Base-by-base conservation (phyloP, 768 basidiomycete species). In the Lentinula edodes region DNA sequence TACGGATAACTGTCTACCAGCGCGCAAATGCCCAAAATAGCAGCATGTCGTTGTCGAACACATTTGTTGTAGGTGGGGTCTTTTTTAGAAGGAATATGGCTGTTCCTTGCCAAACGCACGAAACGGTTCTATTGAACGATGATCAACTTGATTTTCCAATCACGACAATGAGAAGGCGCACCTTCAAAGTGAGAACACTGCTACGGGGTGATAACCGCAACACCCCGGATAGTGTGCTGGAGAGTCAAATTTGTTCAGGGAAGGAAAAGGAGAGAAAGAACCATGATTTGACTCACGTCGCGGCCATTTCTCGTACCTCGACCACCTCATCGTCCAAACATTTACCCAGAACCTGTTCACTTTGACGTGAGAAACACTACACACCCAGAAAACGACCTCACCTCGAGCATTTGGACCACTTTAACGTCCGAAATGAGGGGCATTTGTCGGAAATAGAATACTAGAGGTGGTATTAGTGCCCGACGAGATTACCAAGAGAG, bases 1-100 rank as follows among this genome's bases (percentile, higher is more conserved):
- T 97, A 97, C 0, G 96, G 96, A 71, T 91, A 96, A 61, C 94
- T 95, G 67, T 95, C 92, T 38, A 98, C 85, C 36, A 98, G 77
- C 5, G 96, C 93, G 65, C 92, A 93, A 48, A 95, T 87, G n/a
- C 96, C 96, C 52, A 98, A 80, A 61, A 98, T 90, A 1, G 94
- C 94, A 28, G 92, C 91, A 72, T 97, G 94, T 23, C 91, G 83
- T 69, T 89, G 84, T 32, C 92, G 85, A 13, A 95, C 76, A 6
- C 88, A 84, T 51, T 78, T 76, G 62, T 83, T 87, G 72, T 95
- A 95, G 66, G 78, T 64, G 58, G 86, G 78, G 50, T 89, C 82
- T 60, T 85, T 76, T 32, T 90, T 81, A 43, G 72, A 61, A 0
- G 91, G 91, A 36, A 95, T 79, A 54, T 80, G 80, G 62, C 84